A percentile compares a stretch with the other conserved stretches of the same genome.
These are phyloP conservation scores for Lasiosphaeria ovina DNA, from an alignment of 495 filamentous ascomycete genomes.

Conservation along the genomic window DNA sequence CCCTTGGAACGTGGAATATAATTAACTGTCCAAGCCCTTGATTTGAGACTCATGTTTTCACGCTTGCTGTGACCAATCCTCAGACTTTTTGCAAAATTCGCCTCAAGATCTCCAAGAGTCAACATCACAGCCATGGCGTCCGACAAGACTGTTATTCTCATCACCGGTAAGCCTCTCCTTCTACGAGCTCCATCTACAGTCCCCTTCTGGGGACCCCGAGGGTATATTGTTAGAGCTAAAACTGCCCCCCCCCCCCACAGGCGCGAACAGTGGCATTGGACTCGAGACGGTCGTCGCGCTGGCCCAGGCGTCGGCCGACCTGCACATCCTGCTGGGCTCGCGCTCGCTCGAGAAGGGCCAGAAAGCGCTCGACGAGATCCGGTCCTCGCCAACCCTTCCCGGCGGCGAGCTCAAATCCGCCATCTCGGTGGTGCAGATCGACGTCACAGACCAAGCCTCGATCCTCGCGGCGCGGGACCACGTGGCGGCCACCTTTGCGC, in stretches of 20 bases:
- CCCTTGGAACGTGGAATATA: too few relatives aligned
- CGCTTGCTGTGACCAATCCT: too few relatives aligned
- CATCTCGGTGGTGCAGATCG: slow-evolving; percentile 41
- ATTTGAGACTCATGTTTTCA: too few relatives aligned
- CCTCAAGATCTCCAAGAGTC: too few relatives aligned
- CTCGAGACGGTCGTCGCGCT: slow-evolving; percentile 47
- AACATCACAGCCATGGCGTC: slow-evolving; percentile 13
- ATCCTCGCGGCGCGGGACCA: slow-evolving; percentile 35
- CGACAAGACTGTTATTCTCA: slow-evolving; percentile 32
- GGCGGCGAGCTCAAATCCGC: slow-evolving; percentile 26
- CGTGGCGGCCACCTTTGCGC: slow-evolving; percentile 35
- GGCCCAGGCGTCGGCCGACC: slow-evolving; percentile 34
- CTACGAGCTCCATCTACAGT: too few relatives aligned
- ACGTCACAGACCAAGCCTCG: slow-evolving; percentile 45
- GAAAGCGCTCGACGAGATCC: slow-evolving; percentile 39
- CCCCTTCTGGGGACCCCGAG: too few relatives aligned
- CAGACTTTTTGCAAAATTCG: too few relatives aligned
- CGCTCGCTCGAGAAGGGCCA: slow-evolving; percentile 45
- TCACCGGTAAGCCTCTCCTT: slow-evolving; percentile 30
- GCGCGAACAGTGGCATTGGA: slow-evolving; percentile 53
- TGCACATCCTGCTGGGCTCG: slow-evolving; percentile 46
- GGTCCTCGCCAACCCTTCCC: slow-evolving; percentile 8
- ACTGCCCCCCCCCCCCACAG: slow-evolving; percentile 11
- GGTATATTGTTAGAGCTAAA: not conserved
- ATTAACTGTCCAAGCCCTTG: too few relatives aligned